Evolutionary conservation across 179 eudicot genomes (phyloP).

Genomic region (Corrigiola litoralis): DNA sequence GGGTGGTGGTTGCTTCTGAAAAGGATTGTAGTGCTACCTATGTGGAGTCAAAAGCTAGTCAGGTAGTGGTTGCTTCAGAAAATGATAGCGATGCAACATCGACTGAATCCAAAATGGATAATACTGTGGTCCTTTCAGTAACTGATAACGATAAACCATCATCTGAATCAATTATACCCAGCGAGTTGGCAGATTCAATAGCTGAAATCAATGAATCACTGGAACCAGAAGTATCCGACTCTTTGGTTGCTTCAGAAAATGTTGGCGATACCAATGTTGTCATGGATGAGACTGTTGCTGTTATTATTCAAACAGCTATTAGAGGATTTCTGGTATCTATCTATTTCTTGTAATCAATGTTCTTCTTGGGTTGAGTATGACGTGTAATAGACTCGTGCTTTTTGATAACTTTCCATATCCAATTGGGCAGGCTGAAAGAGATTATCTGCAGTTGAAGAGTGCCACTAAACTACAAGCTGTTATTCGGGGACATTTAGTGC

Average conservation of each 20-base stretch:
- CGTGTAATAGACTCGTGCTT: not conserved
- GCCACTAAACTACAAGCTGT: conserved; percentile 78
- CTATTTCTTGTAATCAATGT: not conserved
- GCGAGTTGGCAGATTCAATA: conserved; percentile 6
- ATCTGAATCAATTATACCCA: conserved; percentile 6
- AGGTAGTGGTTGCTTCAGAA: conserved; percentile 10
- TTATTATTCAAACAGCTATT: conserved; percentile 58
- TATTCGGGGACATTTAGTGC: conserved; percentile 76
- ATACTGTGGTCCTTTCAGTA: conserved; percentile 3
- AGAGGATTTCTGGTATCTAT: conserved; percentile 63
- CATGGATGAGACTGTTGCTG: conserved; percentile 43
- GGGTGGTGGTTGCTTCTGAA: conserved; percentile 13
- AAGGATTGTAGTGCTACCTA: conserved; percentile 3
- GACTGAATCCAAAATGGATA: conserved; percentile 4
- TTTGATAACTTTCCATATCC: not conserved
- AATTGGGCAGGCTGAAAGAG: conserved; percentile 52
- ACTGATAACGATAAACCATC: conserved; percentile 3
- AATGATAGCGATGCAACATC: conserved; percentile 2
- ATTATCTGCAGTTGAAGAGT: conserved; percentile 45
- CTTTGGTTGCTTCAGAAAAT: conserved; percentile 26
- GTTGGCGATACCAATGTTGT: conserved; percentile 17
- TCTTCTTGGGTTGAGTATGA: not conserved
- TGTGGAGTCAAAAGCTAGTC: conserved; percentile 18
- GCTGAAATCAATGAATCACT: conserved; percentile 14
- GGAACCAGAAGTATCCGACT: conserved; percentile 30